These are phyloP conservation scores for Saccharomycopsis sp. DNA, from an alignment of 805 yeast genomes.

Conservation along the genomic window DNA sequence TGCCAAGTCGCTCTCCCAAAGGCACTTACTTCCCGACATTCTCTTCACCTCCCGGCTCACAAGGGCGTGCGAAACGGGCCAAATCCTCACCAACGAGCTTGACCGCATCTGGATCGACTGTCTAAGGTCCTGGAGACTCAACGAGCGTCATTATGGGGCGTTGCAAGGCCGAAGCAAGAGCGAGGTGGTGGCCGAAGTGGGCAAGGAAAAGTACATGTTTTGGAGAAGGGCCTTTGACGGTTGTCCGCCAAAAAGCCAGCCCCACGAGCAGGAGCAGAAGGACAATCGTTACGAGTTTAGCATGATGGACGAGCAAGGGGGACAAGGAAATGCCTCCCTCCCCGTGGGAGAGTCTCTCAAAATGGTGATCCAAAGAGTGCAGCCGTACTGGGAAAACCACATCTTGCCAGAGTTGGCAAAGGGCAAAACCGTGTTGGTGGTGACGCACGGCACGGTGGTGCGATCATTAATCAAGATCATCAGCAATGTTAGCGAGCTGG, in stretches of 20 bases:
- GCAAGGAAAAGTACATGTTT: conserved; percentile 63
- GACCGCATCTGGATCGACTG: conserved; percentile 57
- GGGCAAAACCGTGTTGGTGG: conserved; percentile 53
- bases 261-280: conserved; percentile 33
- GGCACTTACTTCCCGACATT: conserved; percentile 43
- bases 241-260: conserved; percentile 46
- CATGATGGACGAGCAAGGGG: conserved; percentile 36
- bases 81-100: conserved; percentile 51
- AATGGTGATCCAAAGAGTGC: conserved; percentile 60
- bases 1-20: conserved; percentile 47
- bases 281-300: conserved; percentile 29
- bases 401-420: conserved; percentile 39
- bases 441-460: conserved; percentile 78
- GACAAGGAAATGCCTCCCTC: no score
- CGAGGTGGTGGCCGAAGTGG: conserved; percentile 53
- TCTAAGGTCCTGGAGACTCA: conserved; percentile 91
- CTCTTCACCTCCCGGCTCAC: conserved; percentile 65
- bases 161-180: conserved; percentile 78
- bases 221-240: conserved; percentile 76
- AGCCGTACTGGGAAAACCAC: conserved; percentile 44
- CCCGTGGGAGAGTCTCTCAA: conserved; percentile 69
- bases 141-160: conserved; percentile 98
- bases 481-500: conserved; percentile 55
- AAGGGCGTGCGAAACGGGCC: conserved; percentile 68
- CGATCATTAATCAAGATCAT: conserved; percentile 65